phyloP scores from a whole-genome alignment of 768 basidiomycete species.

The Leccinum subgranulosum region DNA sequence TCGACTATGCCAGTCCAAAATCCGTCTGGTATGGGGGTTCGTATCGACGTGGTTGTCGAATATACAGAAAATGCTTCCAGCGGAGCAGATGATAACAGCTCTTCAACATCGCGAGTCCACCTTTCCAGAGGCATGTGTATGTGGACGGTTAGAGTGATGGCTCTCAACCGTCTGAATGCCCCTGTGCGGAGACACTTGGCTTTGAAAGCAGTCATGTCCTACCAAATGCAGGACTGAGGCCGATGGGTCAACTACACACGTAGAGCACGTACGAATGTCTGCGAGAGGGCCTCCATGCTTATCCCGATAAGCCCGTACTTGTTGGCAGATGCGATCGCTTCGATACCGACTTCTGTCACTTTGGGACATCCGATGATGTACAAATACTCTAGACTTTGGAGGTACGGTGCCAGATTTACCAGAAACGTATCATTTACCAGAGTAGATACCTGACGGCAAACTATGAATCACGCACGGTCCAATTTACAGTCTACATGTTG shows the following conservation, averaged over 20 bases:
- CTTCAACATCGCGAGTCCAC: slow-evolving; percentile 45
- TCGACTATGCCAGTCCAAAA: slow-evolving; percentile 53
- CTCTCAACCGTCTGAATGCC: slow-evolving; percentile 43
- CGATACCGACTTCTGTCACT: slow-evolving; percentile 61
- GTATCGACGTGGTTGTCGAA: slow-evolving; percentile 41
- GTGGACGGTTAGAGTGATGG: slow-evolving; percentile 57
- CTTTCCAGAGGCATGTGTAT: slow-evolving; percentile 32
- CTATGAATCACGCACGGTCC: neutral
- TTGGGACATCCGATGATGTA: slow-evolving; percentile 66
- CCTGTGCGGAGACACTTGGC: slow-evolving; percentile 32
- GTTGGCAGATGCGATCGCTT: slow-evolving; percentile 46
- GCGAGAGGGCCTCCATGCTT: slow-evolving; percentile 60
- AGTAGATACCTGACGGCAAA: slow-evolving; percentile 45
- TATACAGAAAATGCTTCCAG: slow-evolving; percentile 65
- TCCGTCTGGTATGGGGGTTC: slow-evolving; percentile 38
- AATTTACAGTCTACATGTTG: neutral
- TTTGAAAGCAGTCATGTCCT: slow-evolving; percentile 56
- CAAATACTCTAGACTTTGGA: slow-evolving; percentile 53
- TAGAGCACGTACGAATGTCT: slow-evolving; percentile 48
- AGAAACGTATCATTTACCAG: slow-evolving; percentile 58
- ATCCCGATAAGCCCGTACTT: slow-evolving; percentile 47
- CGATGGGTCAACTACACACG: neutral
- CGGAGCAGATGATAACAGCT: slow-evolving; percentile 46
- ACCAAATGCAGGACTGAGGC: slow-evolving; percentile 2
- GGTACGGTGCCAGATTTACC: slow-evolving; percentile 44